Evolutionary conservation across 1,284 basidiomycete genomes (phyloP).

Genomic region (Marasmius oreades): DNA sequence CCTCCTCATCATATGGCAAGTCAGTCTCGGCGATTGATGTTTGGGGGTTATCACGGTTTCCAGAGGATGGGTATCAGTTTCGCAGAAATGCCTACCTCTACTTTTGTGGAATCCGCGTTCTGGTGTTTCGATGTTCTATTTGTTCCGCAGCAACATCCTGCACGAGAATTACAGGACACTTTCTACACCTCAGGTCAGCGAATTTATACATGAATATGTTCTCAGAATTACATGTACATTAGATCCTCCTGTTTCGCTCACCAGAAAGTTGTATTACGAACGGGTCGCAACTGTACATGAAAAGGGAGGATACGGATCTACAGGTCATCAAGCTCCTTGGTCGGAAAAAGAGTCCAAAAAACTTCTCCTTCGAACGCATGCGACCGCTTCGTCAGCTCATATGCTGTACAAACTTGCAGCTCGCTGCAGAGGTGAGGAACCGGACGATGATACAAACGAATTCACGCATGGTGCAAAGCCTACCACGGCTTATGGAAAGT

Average conservation of each 20-base stretch:
- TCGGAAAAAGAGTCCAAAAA: conserved; percentile 88
- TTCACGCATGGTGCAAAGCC: conserved; percentile 33
- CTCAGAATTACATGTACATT: no score
- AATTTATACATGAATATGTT: no score
- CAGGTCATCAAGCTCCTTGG: conserved; percentile 99
- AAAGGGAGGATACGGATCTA: conserved; percentile 89
- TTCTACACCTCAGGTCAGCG: conserved; percentile 92
- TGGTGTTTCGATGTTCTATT: conserved; percentile 99
- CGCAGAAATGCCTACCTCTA: conserved; percentile 98
- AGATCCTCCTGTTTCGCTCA: conserved; percentile 82
- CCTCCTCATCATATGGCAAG: no score
- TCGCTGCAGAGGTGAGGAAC: conserved; percentile 61
- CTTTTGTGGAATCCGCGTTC: conserved; percentile 97
- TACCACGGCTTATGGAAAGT: conserved; percentile 37
- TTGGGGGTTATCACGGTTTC: conserved; percentile 24
- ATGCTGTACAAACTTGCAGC: conserved; percentile 95
- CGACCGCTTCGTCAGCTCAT: conserved; percentile 91
- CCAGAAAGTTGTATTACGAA: conserved; percentile 85
- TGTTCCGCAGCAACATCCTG: conserved; percentile 98
- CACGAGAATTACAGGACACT: conserved; percentile 96
- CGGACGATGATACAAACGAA: conserved; percentile 37
- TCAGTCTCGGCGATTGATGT: no score
- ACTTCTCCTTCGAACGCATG: conserved; percentile 94
- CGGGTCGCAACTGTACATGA: conserved; percentile 90
- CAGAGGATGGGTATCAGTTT: conserved; percentile 63